A percentile compares a stretch with the other conserved stretches of the same genome.
Evolutionary conservation across 1,284 basidiomycete genomes (phyloP).

Genomic region (Apiotrichum montevideense): DNA sequence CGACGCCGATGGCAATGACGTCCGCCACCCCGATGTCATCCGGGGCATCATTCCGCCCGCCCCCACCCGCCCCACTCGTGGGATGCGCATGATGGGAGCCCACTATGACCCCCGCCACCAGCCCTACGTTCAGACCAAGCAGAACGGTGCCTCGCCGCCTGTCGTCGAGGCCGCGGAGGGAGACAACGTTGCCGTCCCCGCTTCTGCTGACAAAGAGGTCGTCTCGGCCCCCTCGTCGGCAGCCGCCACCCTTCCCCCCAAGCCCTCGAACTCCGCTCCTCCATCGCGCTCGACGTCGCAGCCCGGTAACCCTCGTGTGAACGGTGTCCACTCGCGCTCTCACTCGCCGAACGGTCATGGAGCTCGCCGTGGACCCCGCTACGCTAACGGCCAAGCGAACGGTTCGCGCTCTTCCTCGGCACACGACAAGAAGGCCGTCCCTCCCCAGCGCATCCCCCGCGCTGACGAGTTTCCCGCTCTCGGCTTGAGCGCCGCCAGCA

Average conservation of each 20-base stretch:
- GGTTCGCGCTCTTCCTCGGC: constrained; percentile 21
- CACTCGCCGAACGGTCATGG: constrained; percentile 35
- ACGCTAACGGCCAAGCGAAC: constrained; percentile 16
- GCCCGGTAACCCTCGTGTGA: constrained; percentile 35
- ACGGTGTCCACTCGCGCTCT: constrained; percentile 33
- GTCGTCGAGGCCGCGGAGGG: constrained; percentile 1
- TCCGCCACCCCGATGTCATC: constrained; percentile 45
- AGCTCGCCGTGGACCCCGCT: constrained; percentile 10
- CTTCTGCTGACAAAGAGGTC: constrained; percentile 9
- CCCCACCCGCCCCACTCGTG: constrained; percentile 24
- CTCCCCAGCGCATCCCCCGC: constrained; percentile 41
- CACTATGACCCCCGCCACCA: constrained; percentile 30
- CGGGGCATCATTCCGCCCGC: constrained; percentile 38
- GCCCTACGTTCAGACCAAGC: constrained; percentile 13
- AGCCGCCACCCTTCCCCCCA: constrained; percentile 25
- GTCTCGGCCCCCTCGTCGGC: constrained; percentile 4
- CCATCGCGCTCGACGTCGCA: constrained; percentile 37
- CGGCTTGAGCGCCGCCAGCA: constrained; percentile 15
- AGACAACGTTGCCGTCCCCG: constrained; percentile 1
- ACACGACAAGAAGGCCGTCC: constrained; percentile 11
- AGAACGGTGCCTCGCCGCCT: constrained; percentile 3
- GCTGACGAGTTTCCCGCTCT: constrained; percentile 48
- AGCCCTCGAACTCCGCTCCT: constrained; percentile 23
- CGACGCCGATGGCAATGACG: constrained; percentile 42
- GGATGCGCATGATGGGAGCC: constrained; percentile 26